Conservation (phyloP, 345 rosid species). For the Nephelium lappaceum region DNA sequence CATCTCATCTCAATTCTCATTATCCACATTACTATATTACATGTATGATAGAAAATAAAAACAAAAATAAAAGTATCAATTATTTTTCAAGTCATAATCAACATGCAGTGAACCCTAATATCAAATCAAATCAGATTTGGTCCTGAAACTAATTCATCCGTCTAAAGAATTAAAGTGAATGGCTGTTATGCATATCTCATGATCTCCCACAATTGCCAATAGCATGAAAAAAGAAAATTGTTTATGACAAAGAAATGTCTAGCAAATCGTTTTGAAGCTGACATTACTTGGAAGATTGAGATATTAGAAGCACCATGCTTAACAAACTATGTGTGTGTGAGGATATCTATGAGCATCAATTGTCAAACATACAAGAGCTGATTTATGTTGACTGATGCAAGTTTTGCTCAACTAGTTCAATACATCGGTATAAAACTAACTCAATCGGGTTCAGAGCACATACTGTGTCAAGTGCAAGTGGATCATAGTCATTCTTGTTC, state of each 20-base stretch:
- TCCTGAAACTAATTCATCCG: too few relatives aligned
- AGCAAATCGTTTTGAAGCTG: not conserved
- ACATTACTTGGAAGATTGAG: not conserved
- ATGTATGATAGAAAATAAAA: too few relatives aligned
- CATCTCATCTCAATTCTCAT: too few relatives aligned
- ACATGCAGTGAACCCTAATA: too few relatives aligned
- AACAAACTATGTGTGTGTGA: not conserved
- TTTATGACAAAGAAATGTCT: not conserved
- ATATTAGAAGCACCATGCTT: not conserved
- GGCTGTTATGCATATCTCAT: not conserved
- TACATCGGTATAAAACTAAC: slow-evolving; percentile 75
- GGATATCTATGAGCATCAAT: not conserved
- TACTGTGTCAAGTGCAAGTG: slow-evolving; percentile 29
- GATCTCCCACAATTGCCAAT: not conserved
- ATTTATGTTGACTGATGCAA: slow-evolving; percentile 30
- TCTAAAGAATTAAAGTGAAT: not conserved
- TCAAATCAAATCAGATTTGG: too few relatives aligned
- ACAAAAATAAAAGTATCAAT: too few relatives aligned
- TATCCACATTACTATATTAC: too few relatives aligned
- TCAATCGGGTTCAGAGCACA: slow-evolving; percentile 67
- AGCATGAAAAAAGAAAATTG: not conserved
- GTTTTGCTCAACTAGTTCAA: slow-evolving; percentile 82
- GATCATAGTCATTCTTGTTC: slow-evolving; percentile 47
- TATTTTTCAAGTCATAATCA: too few relatives aligned
- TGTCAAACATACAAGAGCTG: not conserved